Percentiles rank a stretch among this genome's conserved stretches.
Evolutionary conservation across 768 basidiomycete genomes (phyloP).

Genomic region (Suillus plorans): DNA sequence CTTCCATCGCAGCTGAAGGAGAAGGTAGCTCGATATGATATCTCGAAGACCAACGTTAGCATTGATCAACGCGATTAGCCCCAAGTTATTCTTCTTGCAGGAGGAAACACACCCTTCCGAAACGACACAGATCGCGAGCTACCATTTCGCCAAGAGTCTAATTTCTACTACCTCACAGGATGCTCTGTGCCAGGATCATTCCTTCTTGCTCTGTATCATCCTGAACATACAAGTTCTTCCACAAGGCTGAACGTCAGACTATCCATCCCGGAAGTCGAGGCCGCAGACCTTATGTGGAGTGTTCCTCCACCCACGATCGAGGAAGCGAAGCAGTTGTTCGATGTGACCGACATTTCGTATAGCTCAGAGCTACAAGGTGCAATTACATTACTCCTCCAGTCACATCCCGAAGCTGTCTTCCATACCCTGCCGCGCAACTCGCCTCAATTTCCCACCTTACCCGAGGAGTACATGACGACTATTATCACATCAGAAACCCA

Average conservation of each 20-base stretch:
- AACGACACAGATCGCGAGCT: constrained; percentile 88
- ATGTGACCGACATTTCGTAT: constrained; percentile 51
- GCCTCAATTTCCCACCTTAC: constrained; percentile 51
- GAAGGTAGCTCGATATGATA: constrained; percentile 1
- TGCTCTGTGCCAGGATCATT: constrained; percentile 73
- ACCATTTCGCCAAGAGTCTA: constrained; percentile 73
- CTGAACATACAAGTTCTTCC: constrained; percentile 42
- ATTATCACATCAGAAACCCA: constrained; percentile 34
- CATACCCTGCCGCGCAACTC: constrained; percentile 62
- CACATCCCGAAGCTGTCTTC: constrained; percentile 50
- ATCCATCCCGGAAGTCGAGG: constrained; percentile 76
- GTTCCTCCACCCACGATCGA: constrained; percentile 74
- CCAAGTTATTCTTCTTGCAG: constrained; percentile 68
- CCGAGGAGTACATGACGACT: constrained; percentile 41
- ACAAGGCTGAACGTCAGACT: constrained; percentile 51
- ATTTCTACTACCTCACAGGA: constrained; percentile 87
- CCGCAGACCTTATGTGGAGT: constrained; percentile 84
- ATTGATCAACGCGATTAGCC: constrained; percentile 40
- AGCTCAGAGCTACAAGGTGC: constrained; percentile 1
- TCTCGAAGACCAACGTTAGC: too few species aligned
- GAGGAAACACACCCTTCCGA: constrained; percentile 60
- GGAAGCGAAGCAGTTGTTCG: constrained; percentile 52
- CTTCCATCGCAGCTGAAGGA: background rate
- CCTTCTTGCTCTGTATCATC: constrained; percentile 58
- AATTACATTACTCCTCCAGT: background rate